Evolutionary conservation across 2,329 filamentous ascomycete genomes (phyloP).

Genomic region (Claviceps pazoutovae): DNA sequence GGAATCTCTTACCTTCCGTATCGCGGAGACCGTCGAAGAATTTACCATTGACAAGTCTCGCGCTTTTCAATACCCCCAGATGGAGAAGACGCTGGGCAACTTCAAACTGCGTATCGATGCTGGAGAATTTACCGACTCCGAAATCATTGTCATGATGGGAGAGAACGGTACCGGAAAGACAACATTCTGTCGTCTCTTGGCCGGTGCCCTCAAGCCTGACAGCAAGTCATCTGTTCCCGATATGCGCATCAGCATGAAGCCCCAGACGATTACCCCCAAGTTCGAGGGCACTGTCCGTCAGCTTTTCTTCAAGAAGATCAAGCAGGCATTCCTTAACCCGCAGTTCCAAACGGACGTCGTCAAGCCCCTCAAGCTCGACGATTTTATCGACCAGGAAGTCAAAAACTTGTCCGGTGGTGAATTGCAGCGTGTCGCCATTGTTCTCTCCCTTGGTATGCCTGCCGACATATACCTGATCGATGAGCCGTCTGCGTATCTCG

Average conservation of each 20-base stretch:
- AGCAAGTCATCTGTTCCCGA: conserved; percentile 62
- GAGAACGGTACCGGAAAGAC: conserved; percentile 99
- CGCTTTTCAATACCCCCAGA: conserved; percentile 73
- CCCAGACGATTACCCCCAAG: conserved; percentile 97
- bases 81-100: conserved; percentile 83
- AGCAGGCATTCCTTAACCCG: conserved; percentile 85
- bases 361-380: conserved; percentile 96
- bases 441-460: conserved; percentile 85
- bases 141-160: conserved; percentile 99
- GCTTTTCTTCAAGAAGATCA: conserved; percentile 99
- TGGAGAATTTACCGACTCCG: conserved; percentile 90
- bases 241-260: conserved; percentile 99
- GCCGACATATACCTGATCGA: conserved; percentile 98
- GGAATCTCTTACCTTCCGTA: conserved; percentile 89
- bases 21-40: conserved; percentile 79
- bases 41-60: conserved; percentile 73
- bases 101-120: conserved; percentile 74
- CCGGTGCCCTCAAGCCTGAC: conserved; percentile 86
- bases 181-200: conserved; percentile 93
- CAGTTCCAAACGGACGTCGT: conserved; percentile 99
- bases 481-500: conserved; percentile 92
- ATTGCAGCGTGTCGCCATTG: conserved; percentile 96
- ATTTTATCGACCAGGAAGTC: conserved; percentile 99
- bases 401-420: conserved; percentile 99
- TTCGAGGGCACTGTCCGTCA: conserved; percentile 94